Conservation (phyloP, 2,329 filamentous ascomycete genomes). For the Monilinia polystroma region DNA sequence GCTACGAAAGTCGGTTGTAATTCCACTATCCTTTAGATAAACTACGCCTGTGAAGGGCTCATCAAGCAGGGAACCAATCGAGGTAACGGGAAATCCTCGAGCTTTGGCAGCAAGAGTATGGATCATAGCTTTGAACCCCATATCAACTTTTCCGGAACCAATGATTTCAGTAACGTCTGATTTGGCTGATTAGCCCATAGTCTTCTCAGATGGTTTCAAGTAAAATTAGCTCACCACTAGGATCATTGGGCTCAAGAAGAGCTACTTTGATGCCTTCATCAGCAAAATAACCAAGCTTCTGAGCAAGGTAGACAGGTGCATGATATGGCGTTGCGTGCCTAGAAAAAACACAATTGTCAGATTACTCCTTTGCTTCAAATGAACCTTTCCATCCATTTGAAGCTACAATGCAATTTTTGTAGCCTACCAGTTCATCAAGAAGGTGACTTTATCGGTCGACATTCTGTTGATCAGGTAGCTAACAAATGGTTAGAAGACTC, state of each 20-base stretch:
- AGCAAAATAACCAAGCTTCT: constrained; percentile 72
- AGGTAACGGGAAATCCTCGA: constrained; percentile 69
- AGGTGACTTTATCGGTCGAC: constrained; percentile 83
- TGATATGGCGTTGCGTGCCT: constrained; percentile 84
- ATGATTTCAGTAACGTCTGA: constrained; percentile 81
- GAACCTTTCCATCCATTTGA: background rate
- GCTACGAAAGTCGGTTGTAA: constrained; percentile 71
- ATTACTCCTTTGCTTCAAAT: constrained; percentile 26
- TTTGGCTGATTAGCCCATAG: background rate
- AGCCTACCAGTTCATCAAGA: constrained; percentile 75
- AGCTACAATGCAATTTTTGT: constrained; percentile 5
- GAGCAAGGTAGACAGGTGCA: constrained; percentile 73
- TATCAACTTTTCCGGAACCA: constrained; percentile 70
- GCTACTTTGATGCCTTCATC: constrained; percentile 77
- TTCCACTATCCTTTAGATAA: constrained; percentile 71
- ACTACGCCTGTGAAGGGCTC: constrained; percentile 79
- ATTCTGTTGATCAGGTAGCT: constrained; percentile 46
- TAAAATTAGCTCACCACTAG: constrained; percentile 53
- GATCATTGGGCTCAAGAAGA: constrained; percentile 74
- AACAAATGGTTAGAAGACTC: constrained; percentile 47
- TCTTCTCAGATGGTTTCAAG: background rate
- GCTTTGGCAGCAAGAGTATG: constrained; percentile 78
- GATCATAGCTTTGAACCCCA: constrained; percentile 84
- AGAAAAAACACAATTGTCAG: constrained; percentile 34
- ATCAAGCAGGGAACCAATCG: constrained; percentile 72